Evolutionary conservation across 73 alveolate genomes (phyloP).

Genomic region (Effrenium voratum): DNA sequence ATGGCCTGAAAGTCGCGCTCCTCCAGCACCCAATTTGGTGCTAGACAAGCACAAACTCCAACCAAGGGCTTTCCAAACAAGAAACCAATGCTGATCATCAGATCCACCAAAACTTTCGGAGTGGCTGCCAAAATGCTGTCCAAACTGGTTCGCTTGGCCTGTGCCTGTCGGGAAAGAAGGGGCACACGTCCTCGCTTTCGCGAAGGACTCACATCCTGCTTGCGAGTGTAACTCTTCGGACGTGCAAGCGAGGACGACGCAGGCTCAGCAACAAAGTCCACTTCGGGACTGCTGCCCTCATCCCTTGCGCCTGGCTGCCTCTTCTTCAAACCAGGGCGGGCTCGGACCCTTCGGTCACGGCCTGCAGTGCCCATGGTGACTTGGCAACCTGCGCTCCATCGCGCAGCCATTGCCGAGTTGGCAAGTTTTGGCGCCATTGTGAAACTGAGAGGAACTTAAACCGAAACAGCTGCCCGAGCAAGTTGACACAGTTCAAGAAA

Average conservation of each 20-base stretch:
- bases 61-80: neutral
- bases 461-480: no score
- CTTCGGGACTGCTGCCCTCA: neutral
- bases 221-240: neutral
- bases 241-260: no score
- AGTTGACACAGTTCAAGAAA: no score
- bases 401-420: conserved; percentile 10
- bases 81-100: neutral
- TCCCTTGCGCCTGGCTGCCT: neutral
- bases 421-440: no score
- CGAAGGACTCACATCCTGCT: neutral
- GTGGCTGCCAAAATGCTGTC: neutral
- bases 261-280: no score
- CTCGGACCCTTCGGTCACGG: neutral
- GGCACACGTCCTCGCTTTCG: neutral
- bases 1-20: neutral
- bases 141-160: neutral
- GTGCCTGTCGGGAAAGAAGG: neutral
- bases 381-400: neutral
- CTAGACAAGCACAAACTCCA: neutral
- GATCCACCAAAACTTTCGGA: neutral
- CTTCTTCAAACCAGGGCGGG: neutral
- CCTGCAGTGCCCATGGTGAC: neutral
- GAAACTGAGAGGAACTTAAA: no score
- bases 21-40: neutral